Percentiles rank a stretch among this genome's conserved stretches.
phyloP scores from a whole-genome alignment of 805 yeast genomes.

The Clavispora phyllophila region DNA sequence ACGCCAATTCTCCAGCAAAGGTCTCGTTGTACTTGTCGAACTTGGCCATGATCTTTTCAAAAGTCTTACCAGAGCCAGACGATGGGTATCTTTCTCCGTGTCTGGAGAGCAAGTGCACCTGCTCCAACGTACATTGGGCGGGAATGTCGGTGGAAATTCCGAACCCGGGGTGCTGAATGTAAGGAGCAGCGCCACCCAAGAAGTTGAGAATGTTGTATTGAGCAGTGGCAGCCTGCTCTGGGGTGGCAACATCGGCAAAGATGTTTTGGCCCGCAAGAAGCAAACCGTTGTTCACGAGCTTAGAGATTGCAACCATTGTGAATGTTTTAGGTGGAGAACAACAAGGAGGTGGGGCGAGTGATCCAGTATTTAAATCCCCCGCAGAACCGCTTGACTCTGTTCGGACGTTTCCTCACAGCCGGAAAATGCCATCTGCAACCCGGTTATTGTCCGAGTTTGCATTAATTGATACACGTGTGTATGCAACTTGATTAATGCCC shows the following conservation, averaged over 20 bases:
- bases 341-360: no score
- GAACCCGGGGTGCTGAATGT: slow-evolving; percentile 44
- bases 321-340: not conserved
- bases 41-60: slow-evolving; percentile 23
- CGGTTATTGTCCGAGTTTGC: not conserved
- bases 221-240: slow-evolving; percentile 36
- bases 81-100: slow-evolving; percentile 74
- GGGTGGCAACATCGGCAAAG: slow-evolving; percentile 31
- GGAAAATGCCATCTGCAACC: no score
- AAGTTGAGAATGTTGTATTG: slow-evolving; percentile 46
- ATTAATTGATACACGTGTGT: not conserved
- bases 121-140: slow-evolving; percentile 50
- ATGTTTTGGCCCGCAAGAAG: slow-evolving; percentile 22
- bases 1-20: slow-evolving; percentile 47
- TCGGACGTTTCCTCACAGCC: no score
- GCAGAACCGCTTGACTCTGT: no score
- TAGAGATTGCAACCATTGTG: slow-evolving; percentile 27
- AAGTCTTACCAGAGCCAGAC: slow-evolving; percentile 21
- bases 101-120: slow-evolving; percentile 66
- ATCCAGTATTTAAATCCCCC: no score
- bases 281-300: slow-evolving; percentile 25
- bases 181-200: slow-evolving; percentile 57
- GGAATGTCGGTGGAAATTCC: slow-evolving; percentile 50
- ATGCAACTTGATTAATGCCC: not conserved
- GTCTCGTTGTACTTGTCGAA: slow-evolving; percentile 22